phyloP scores from a whole-genome alignment of 2,329 filamentous ascomycete species.

The Penicillium sp. region DNA sequence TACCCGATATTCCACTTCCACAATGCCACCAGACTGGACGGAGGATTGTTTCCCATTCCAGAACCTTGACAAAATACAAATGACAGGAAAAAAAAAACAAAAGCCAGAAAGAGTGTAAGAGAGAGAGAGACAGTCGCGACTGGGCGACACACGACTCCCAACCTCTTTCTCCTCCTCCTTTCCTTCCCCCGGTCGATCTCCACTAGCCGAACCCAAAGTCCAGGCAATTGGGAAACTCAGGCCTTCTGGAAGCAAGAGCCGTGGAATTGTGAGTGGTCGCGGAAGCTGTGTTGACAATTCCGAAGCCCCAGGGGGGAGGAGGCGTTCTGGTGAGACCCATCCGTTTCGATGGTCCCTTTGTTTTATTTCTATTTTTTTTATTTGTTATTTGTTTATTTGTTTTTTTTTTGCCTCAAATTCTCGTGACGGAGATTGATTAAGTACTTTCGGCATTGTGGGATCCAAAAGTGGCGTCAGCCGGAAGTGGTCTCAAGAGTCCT shows the following conservation, averaged over 20 bases:
- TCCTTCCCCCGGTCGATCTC: constrained; percentile 3
- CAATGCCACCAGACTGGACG: not conserved
- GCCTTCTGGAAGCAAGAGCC: constrained; percentile 12
- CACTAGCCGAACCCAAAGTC: constrained; percentile 6
- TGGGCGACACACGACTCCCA: not conserved
- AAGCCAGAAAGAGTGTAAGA: too few species aligned
- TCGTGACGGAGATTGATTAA: too few species aligned
- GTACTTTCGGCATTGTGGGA: too few species aligned
- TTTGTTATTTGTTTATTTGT: not conserved
- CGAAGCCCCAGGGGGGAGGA: constrained; percentile 4
- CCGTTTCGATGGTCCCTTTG: constrained; percentile 4
- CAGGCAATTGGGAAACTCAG: constrained; percentile 4
- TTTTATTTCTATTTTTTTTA: constrained; percentile 4
- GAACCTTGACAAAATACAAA: not conserved
- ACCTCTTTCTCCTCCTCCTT: constrained; percentile 6
- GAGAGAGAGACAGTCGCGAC: too few species aligned
- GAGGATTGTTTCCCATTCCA: not conserved
- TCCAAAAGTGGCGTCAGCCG: too few species aligned
- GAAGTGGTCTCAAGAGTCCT: too few species aligned
- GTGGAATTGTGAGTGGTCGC: constrained; percentile 13
- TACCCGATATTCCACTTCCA: not conserved
- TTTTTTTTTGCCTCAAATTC: too few species aligned
- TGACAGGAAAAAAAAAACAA: not conserved
- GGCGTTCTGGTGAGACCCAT: constrained; percentile 8
- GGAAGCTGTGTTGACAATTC: constrained; percentile 14